A percentile compares a stretch with the other conserved stretches of the same genome.
These are phyloP conservation scores for Elsinoe necatrix DNA, from an alignment of 2,329 filamentous ascomycete species.

Conservation along the genomic window DNA sequence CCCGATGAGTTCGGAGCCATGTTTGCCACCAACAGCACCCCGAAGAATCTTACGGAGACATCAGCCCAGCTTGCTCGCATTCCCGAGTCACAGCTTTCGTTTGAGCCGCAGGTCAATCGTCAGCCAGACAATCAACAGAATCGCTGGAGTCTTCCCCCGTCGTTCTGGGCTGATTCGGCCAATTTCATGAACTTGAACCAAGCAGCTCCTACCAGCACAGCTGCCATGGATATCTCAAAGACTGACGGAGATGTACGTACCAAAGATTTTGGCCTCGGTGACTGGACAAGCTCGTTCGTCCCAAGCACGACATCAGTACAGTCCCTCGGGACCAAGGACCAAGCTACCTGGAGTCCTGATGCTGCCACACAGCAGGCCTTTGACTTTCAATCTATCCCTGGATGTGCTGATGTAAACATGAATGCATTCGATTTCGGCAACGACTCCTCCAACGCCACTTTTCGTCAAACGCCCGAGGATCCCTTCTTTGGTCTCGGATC, in stretches of 20 bases:
- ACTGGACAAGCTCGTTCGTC: slow-evolving; percentile 11
- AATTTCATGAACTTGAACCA: slow-evolving; percentile 12
- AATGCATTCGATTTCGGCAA: slow-evolving; percentile 11
- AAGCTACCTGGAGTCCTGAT: background rate
- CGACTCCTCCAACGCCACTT: slow-evolving; percentile 20
- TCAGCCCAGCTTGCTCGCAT: background rate
- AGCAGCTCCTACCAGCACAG: slow-evolving; percentile 6
- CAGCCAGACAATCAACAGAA: slow-evolving; percentile 7
- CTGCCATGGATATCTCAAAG: background rate
- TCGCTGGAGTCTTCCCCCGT: slow-evolving; percentile 19
- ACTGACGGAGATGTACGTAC: background rate
- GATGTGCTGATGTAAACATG: background rate
- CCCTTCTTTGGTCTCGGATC: slow-evolving; percentile 28
- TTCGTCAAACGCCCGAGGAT: slow-evolving; percentile 15
- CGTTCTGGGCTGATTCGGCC: slow-evolving; percentile 16
- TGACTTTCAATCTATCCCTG: background rate
- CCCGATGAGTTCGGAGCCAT: slow-evolving; percentile 28
- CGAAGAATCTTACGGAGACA: background rate
- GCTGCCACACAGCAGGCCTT: background rate
- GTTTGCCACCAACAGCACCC: background rate
- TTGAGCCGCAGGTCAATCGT: slow-evolving; percentile 5
- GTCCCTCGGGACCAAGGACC: background rate
- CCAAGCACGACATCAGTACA: slow-evolving; percentile 4
- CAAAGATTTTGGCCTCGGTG: slow-evolving; percentile 15
- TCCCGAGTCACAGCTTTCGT: background rate